Evolutionary conservation across 2,329 filamentous ascomycete species (phyloP), one percentile per base, ranked within the genome.

Genomic region (Paraphoma chrysanthemicola): DNA sequence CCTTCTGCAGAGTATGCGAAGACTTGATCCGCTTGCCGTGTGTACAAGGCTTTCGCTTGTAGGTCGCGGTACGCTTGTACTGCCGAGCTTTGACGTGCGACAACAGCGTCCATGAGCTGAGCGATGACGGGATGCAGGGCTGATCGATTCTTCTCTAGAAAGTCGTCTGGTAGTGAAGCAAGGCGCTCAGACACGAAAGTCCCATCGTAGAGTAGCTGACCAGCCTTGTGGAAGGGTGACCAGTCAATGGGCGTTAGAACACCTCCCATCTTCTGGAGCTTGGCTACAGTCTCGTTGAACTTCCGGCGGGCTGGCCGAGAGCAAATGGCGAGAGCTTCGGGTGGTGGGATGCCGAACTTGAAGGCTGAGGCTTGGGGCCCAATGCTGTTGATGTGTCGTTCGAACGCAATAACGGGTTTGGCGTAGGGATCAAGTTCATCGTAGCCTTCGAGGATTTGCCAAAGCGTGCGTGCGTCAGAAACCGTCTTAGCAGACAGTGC

Each of bases 131-230:
- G 82, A 60, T 85, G 82, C 11, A 85, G 72, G 2, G 74, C 64
- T n/a, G 74, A 62, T 5, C 78, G 52, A 38, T 73, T 68, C 44
- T 67, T 68, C 12, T 63, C 63, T 1, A 75, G 58, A 44, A 70
- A 75, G 54, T 71, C 61, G 45, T 74, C 68, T 4, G 72, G 71
- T 0, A 75, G 57, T 0, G 66, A 71, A 1, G 82, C 81, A 9
- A 85, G 75, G 14, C 85, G 79, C 65, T 88, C 85, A 1, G 81
- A 82, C 1, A 88, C 83, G 69, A 86, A 83, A 0, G 84, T 82
- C 0, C 85, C 85, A 18, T 83, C 81, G 64, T 88, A 88, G 0
- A 87, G 73, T 2, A 88, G 75, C 48, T 81, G 74, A 2, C 82
- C 84, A 4, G 83, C 84, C 48, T 80, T 78, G 52, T 85, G 80